Conservation (phyloP, 2,329 filamentous ascomycete species). For the Pestalotiopsis sp. region DNA sequence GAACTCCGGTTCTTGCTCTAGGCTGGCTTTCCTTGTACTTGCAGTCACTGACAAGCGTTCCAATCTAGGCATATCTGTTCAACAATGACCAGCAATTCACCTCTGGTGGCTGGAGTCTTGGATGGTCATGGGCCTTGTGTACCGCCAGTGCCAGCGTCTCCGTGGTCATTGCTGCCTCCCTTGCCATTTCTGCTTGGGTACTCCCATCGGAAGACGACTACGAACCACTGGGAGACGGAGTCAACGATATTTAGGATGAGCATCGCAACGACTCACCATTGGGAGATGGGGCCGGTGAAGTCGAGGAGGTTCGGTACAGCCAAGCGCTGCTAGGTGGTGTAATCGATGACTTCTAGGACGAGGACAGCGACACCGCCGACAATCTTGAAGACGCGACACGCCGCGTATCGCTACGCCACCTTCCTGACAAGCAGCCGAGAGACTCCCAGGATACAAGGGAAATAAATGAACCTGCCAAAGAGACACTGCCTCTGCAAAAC, state of each 20-base stretch:
- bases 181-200: constrained; percentile 68
- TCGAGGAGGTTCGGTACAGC: neutral
- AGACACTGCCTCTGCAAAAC: too few species aligned
- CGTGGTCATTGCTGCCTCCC: constrained; percentile 54
- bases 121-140: constrained; percentile 76
- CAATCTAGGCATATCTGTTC: constrained; percentile 74
- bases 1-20: neutral
- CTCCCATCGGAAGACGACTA: constrained; percentile 85
- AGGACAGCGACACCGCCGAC: too few species aligned
- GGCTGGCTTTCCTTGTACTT: too few species aligned
- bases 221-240: constrained; percentile 53
- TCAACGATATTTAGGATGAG: constrained; percentile 10
- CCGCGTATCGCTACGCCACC: too few species aligned
- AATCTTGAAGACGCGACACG: too few species aligned
- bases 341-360: too few species aligned
- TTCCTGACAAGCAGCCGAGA: too few species aligned
- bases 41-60: neutral
- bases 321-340: too few species aligned
- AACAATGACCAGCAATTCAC: constrained; percentile 84
- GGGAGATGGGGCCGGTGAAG: neutral
- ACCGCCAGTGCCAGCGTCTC: constrained; percentile 57
- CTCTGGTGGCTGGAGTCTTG: constrained; percentile 77
- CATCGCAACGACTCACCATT: neutral
- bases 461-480: too few species aligned
- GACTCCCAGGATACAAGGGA: too few species aligned